A percentile compares a stretch with the other conserved stretches of the same genome.
Evolutionary conservation across 2,329 filamentous ascomycete species (phyloP).

Genomic region (Apiospora kogelbergensis): DNA sequence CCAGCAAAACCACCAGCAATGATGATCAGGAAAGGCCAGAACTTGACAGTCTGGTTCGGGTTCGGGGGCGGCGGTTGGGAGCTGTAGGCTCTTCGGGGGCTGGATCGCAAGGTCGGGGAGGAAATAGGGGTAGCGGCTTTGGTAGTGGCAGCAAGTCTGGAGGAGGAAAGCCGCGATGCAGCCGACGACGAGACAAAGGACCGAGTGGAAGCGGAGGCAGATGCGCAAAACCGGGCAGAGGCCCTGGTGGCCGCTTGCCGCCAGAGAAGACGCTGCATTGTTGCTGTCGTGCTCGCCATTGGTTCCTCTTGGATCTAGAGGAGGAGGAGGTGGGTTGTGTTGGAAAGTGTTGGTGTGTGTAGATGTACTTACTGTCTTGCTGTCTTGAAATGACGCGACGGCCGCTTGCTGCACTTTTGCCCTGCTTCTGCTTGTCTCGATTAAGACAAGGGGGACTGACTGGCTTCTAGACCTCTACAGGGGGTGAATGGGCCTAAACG

Average conservation of each 20-base stretch:
- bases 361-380: background rate
- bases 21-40: constrained; percentile 57
- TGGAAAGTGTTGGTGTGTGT: background rate
- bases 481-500: no score
- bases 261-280: constrained; percentile 24
- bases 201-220: constrained; percentile 4
- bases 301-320: constrained; percentile 13
- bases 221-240: constrained; percentile 17
- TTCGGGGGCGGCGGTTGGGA: constrained; percentile 38
- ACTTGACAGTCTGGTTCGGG: constrained; percentile 45
- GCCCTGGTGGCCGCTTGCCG: constrained; percentile 17
- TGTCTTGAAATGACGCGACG: background rate
- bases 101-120: constrained; percentile 4
- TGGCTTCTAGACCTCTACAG: no score
- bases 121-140: constrained; percentile 6
- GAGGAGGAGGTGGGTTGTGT: background rate
- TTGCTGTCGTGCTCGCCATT: constrained; percentile 20
- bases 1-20: constrained; percentile 48
- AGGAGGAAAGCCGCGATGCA: background rate
- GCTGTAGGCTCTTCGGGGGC: constrained; percentile 38
- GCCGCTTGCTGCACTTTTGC: background rate
- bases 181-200: constrained; percentile 8
- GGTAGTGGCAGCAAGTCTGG: background rate
- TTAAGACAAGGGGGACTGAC: background rate
- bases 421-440: background rate